Base-by-base conservation (phyloP, 176 grass and related monocot species). In the Puccinellia tenuiflora region DNA sequence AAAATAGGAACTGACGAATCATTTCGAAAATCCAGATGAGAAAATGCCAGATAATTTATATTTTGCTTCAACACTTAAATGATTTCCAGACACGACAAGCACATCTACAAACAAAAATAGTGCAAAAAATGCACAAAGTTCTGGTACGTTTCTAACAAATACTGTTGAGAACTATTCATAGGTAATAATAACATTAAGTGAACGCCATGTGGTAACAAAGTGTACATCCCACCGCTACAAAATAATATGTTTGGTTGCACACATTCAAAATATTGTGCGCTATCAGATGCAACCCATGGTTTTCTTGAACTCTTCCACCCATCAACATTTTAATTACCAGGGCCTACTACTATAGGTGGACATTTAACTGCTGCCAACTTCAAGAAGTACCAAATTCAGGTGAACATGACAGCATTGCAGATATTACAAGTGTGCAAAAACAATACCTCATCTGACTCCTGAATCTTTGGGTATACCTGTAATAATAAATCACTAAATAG, bases 391-490 rank as follows among this genome's bases (percentile, higher is more conserved):
- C 5, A 79, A 38, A 79, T 40, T 66, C 37, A 72, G 77, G 3
- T 89, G 34, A 56, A 76, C 15, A 5, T 62, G 13, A 48, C 3
- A 78, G 2, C 16, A 30, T 50, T 53, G 34, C 12, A 65, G 9
- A 68, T 57, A 84, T 75, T n/a, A 79, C 29, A 52, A 65, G 37
- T 24, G 68, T 16, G 79, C 52, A 78, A 55, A n/a, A 78, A 47
- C 66, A 54, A 38, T 56, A 95, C 96, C 92, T 98, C 96, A 73
- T 95, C 88, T 9, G 77, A 93, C 39, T 91, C 89, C 83, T 91
- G 90, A 70, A 98, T 95, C 82, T 98, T 95, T 79, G 92, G 96
- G 55, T 88, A 98, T 68, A 98, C 89, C 96, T 98, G 85, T 81
- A 89, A 40, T 67, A 73, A 33, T 57, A 83, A 1, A 84, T 67